phyloP scores from a whole-genome alignment of 768 basidiomycete species.

The Lentinula sp. region DNA sequence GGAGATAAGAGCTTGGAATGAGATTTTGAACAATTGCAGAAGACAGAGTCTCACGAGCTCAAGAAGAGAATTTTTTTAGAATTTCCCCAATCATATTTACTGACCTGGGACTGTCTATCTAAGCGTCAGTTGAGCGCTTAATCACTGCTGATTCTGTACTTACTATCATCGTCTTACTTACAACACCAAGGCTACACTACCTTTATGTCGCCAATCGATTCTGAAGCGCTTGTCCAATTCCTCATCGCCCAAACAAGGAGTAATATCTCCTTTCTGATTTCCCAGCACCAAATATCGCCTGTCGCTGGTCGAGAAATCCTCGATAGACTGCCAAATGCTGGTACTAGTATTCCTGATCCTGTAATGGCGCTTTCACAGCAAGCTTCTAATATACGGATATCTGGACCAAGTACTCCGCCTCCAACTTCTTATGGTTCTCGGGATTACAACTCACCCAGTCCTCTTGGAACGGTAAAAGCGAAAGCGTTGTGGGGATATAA shows the following conservation, averaged over 20 bases:
- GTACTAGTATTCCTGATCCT: background rate
- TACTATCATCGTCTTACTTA: too few relatives aligned
- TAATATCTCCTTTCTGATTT: slow-evolving; percentile 52
- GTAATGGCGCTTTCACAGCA: slow-evolving; percentile 7
- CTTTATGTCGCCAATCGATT: background rate
- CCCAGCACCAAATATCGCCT: slow-evolving; percentile 46
- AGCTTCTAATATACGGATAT: slow-evolving; percentile 14
- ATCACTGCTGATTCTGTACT: too few relatives aligned
- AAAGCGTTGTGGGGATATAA: slow-evolving; percentile 66
- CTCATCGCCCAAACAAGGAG: slow-evolving; percentile 50
- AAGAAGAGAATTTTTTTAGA: too few relatives aligned
- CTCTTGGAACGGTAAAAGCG: slow-evolving; percentile 28
- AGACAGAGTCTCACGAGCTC: too few relatives aligned
- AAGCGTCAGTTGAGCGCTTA: too few relatives aligned
- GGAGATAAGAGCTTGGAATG: too few relatives aligned
- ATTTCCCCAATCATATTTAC: too few relatives aligned
- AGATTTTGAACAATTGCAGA: too few relatives aligned
- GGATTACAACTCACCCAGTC: slow-evolving; percentile 8
- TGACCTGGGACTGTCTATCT: too few relatives aligned
- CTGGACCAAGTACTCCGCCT: slow-evolving; percentile 11
- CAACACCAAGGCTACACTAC: background rate
- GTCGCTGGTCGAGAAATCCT: slow-evolving; percentile 44
- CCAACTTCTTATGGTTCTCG: slow-evolving; percentile 6
- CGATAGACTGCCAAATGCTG: background rate
- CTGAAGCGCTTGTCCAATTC: slow-evolving; percentile 47